Base-by-base conservation (phyloP, 1,139 yeast genomes). In the Yamadazyma epiphylla region DNA sequence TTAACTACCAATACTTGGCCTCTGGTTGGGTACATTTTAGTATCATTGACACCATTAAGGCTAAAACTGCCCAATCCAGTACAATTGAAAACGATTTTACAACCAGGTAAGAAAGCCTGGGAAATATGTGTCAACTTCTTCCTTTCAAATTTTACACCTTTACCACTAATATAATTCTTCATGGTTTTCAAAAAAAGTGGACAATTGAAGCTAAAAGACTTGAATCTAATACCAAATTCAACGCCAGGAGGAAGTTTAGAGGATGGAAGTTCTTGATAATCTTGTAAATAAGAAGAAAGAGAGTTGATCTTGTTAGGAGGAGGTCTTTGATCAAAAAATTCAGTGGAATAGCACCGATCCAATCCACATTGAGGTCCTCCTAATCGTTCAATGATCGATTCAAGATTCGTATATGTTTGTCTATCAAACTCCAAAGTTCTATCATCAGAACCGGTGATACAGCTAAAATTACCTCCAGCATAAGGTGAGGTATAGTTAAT, bases 1-100 rank as follows among this genome's bases (percentile, higher is more conserved):
- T 61, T 66, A 13, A 78, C 62, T 7, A 80, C 78, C 9, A 80
- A 78, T 15, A 80, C 83, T 48, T 80, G 88, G 3, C 88, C 88
- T 36, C 88, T 61, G 1, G 80, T 74, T 9, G 89, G 86, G 41
- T 74, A 77, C 22, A 77, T 70, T 1, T 62, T 56, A 5, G 40
- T 29, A 32, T 81, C 88, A 15, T 60, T 57, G 24, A 78, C 81
- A 6, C 85, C 86, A 11, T 75, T 74, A 5, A 82, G 55, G 77
- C 32, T 55, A 27, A 60, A 61, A 5, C 88, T 78, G 2, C 86
- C 84, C 22, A 78, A 59, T n/a, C 89, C 94, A 0, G 84, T 64
- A 52, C 89, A 81, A 46, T 82, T 82, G 64, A 81, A 78, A 7
- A 80, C 80, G 3, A 54, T 59, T 27, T 62, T 59, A 5, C 77